Evolutionary conservation across 1,139 yeast species (phyloP).

Genomic region (Citeromyces siamensis): DNA sequence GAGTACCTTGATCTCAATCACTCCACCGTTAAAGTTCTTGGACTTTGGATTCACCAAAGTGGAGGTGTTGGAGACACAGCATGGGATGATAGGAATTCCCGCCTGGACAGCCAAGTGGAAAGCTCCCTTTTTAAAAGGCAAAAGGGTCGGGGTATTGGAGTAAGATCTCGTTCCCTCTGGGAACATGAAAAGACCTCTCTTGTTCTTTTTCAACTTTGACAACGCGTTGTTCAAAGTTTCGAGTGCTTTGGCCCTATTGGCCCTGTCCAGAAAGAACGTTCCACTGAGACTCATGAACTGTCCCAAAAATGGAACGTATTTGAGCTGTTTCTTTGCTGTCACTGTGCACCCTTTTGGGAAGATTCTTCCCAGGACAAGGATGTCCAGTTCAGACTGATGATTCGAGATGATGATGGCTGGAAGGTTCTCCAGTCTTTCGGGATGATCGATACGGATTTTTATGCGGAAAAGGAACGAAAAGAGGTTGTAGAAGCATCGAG

Average conservation of each 20-base stretch:
- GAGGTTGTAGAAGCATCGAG: slow-evolving; percentile 60
- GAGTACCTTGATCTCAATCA: slow-evolving; percentile 50
- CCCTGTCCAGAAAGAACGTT: slow-evolving; percentile 80
- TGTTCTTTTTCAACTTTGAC: slow-evolving; percentile 38
- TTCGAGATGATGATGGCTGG: slow-evolving; percentile 85
- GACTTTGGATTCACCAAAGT: slow-evolving; percentile 49
- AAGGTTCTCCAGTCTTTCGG: slow-evolving; percentile 32
- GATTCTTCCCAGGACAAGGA: slow-evolving; percentile 62
- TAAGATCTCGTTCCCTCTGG: slow-evolving; percentile 96
- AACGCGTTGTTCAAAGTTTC: slow-evolving; percentile 63
- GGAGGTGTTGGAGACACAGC: slow-evolving; percentile 79
- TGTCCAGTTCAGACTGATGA: slow-evolving; percentile 87
- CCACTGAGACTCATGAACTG: slow-evolving; percentile 94
- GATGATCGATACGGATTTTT: slow-evolving; percentile 54
- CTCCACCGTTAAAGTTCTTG: slow-evolving; percentile 47
- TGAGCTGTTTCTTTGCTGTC: slow-evolving; percentile 79
- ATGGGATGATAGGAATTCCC: slow-evolving; percentile 77
- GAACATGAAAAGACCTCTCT: slow-evolving; percentile 72
- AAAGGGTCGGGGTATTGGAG: slow-evolving; percentile 47
- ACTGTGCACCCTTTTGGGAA: slow-evolving; percentile 89
- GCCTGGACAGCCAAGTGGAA: slow-evolving; percentile 96
- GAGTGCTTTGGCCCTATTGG: slow-evolving; percentile 66
- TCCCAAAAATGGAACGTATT: slow-evolving; percentile 86
- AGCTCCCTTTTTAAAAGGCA: slow-evolving; percentile 95
- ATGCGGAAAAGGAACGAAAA: slow-evolving; percentile 56